Conservation (phyloP, 257 asterid species). For the Sherardia arvensis region DNA sequence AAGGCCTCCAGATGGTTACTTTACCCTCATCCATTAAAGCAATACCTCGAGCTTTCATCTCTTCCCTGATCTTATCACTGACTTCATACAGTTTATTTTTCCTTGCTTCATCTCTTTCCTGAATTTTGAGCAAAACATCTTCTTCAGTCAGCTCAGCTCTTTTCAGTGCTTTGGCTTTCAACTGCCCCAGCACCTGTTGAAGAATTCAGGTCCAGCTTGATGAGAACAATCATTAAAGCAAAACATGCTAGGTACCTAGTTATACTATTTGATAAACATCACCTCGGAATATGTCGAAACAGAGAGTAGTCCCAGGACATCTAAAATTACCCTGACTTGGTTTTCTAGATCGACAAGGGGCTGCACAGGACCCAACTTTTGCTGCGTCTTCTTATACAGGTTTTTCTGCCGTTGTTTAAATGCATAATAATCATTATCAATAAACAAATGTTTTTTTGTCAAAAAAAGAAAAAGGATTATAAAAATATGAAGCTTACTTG, state of each 20-base stretch:
- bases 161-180: background rate
- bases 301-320: slow-evolving; percentile 32
- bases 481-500: slow-evolving; percentile 32
- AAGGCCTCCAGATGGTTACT: background rate
- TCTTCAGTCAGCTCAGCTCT: background rate
- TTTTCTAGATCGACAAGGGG: slow-evolving; percentile 27
- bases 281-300: slow-evolving; percentile 34
- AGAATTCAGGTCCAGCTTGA: background rate
- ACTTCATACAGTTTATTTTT: background rate
- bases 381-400: slow-evolving; percentile 20
- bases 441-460: background rate
- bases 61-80: background rate
- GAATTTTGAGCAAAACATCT: background rate
- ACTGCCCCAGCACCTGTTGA: background rate
- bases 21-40: background rate
- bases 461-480: background rate
- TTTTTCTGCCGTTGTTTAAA: slow-evolving; percentile 19
- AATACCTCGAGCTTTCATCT: background rate
- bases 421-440: background rate
- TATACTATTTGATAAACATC: background rate
- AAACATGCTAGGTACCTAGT: background rate
- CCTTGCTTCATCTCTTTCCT: background rate
- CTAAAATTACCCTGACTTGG: slow-evolving; percentile 28
- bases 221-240: background rate
- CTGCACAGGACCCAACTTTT: slow-evolving; percentile 13